These are phyloP conservation scores for Tolypocladium nubicola DNA, from an alignment of 2,329 filamentous ascomycete species.

Conservation along the genomic window DNA sequence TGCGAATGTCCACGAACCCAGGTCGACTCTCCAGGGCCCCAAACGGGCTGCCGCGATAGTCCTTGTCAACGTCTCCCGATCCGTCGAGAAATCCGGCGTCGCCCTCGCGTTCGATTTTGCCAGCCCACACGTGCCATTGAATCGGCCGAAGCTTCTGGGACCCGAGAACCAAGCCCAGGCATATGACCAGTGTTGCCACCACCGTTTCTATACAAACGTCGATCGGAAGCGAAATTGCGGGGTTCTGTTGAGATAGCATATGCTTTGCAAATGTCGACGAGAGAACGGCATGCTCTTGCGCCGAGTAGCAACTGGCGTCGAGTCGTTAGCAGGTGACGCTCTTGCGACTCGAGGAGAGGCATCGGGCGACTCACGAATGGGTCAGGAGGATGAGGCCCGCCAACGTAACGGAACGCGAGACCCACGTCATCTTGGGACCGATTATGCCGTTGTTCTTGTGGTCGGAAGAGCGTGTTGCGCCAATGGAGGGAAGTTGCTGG, in stretches of 20 bases:
- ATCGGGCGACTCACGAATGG: slow-evolving; percentile 60
- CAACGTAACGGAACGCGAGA: slow-evolving; percentile 60
- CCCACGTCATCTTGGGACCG: slow-evolving; percentile 51
- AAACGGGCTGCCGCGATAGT: slow-evolving; percentile 70
- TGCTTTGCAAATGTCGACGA: slow-evolving; percentile 43
- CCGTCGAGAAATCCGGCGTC: slow-evolving; percentile 43
- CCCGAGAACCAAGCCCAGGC: slow-evolving; percentile 68
- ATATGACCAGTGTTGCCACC: slow-evolving; percentile 68
- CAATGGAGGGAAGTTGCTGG: neutral
- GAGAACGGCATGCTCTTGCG: slow-evolving; percentile 79
- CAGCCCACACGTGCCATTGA: slow-evolving; percentile 71
- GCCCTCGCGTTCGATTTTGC: slow-evolving; percentile 72
- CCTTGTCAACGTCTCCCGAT: slow-evolving; percentile 57
- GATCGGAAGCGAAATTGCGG: slow-evolving; percentile 51
- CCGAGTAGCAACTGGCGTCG: slow-evolving; percentile 77
- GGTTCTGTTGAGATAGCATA: slow-evolving; percentile 28
- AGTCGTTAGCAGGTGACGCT: slow-evolving; percentile 7
- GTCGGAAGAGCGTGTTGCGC: neutral
- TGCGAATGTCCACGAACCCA: slow-evolving; percentile 82
- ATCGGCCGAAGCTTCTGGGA: slow-evolving; percentile 76
- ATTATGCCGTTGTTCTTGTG: neutral
- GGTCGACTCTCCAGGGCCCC: slow-evolving; percentile 65
- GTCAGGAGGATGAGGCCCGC: slow-evolving; percentile 70
- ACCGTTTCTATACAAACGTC: slow-evolving; percentile 87
- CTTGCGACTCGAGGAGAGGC: neutral